These are phyloP conservation scores for Trichoderma lentiforme DNA, from an alignment of 2,329 filamentous ascomycete genomes.

Conservation along the genomic window DNA sequence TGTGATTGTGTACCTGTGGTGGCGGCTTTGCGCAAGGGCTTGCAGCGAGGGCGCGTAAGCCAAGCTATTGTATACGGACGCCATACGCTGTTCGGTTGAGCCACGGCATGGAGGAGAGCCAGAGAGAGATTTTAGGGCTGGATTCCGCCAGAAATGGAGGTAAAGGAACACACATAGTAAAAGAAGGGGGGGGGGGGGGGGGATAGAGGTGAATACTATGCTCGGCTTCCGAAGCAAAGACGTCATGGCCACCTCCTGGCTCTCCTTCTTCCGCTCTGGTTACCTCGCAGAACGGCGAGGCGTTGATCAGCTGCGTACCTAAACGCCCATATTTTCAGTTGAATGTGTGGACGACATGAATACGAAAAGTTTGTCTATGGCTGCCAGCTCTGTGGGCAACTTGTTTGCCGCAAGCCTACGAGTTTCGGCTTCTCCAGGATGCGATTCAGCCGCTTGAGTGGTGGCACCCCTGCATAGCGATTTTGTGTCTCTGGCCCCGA, in stretches of 20 bases:
- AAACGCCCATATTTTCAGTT: not conserved
- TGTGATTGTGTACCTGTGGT: not conserved
- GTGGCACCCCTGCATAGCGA: not conserved
- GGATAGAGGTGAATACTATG: not conserved
- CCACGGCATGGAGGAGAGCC: not conserved
- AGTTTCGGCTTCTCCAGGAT: not conserved
- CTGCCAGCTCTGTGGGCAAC: not conserved
- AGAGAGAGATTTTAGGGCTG: not conserved
- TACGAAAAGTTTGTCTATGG: slow-evolving; percentile 8
- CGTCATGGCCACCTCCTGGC: not conserved
- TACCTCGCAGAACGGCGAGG: not conserved
- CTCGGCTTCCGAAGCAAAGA: not conserved
- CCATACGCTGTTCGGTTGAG: not conserved
- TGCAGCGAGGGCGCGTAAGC: slow-evolving; percentile 8
- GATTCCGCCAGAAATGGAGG: not conserved
- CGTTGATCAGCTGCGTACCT: not conserved
- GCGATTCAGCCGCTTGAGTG: slow-evolving; percentile 6
- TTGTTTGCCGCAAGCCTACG: slow-evolving; percentile 5
- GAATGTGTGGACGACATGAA: not conserved
- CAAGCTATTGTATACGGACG: not conserved
- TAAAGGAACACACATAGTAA: not conserved
- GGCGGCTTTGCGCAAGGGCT: slow-evolving; percentile 1
- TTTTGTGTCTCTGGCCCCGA: not conserved
- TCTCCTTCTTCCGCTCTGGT: not conserved
- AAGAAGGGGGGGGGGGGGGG: not conserved